Percentiles rank a stretch among this genome's conserved stretches.
These are phyloP conservation scores for Gossypium schwendimanii DNA, from an alignment of 441 rosid species.

Conservation along the genomic window DNA sequence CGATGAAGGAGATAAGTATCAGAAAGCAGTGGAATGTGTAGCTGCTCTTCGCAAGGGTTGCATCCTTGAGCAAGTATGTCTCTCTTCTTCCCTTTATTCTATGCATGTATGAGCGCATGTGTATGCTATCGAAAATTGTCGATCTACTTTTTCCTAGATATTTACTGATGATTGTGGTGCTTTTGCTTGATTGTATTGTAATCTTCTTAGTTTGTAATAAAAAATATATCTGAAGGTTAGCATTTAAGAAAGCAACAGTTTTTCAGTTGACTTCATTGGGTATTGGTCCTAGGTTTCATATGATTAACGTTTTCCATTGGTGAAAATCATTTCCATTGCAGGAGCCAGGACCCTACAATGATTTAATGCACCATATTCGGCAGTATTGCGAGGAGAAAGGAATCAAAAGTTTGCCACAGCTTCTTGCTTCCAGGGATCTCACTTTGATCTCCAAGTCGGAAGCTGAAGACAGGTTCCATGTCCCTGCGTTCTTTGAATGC, in stretches of 20 bases:
- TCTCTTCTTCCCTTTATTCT: conserved; percentile 15
- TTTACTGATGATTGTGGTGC: not conserved
- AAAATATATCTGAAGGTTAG: not conserved
- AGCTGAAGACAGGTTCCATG: conserved; percentile 69
- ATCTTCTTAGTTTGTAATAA: not conserved
- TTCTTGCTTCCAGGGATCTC: conserved; percentile 43
- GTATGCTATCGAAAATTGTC: not conserved
- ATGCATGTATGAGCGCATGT: not conserved
- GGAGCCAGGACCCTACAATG: conserved; percentile 84
- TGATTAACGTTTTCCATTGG: not conserved
- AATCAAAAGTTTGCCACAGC: conserved; percentile 34
- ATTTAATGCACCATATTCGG: conserved; percentile 39
- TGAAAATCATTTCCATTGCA: conserved; percentile 25
- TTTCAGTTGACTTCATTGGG: not conserved
- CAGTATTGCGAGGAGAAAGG: conserved; percentile 36
- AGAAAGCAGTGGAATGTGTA: not conserved
- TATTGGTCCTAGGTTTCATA: not conserved
- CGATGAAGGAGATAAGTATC: not conserved
- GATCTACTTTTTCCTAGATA: not conserved
- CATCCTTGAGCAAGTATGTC: conserved; percentile 68
- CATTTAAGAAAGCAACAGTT: not conserved
- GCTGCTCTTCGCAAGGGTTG: conserved; percentile 77
- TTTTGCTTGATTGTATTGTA: not conserved
- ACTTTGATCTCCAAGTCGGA: conserved; percentile 70
- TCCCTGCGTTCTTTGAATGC: not conserved